Evolutionary conservation across 768 basidiomycete genomes (phyloP).

Genomic region (Postia placenta): DNA sequence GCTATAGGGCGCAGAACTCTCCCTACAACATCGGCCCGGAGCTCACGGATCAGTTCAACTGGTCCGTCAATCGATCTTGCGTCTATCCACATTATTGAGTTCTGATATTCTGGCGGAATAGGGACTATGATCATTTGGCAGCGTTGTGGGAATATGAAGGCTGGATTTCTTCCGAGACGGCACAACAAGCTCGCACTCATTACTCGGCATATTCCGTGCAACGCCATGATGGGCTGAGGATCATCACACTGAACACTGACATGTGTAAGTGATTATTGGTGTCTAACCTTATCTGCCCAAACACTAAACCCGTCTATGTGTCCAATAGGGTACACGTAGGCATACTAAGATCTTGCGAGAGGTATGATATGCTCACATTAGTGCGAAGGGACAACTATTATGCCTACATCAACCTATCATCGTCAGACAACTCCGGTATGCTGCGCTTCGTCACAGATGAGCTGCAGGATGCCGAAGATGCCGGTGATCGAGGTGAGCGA

Average conservation of each 20-base stretch:
- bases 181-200: constrained; percentile 54
- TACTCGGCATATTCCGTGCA: constrained; percentile 71
- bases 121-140: constrained; percentile 77
- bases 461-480: constrained; percentile 72
- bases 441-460: constrained; percentile 73
- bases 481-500: constrained; percentile 58
- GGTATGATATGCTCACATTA: neutral
- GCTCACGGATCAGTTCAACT: constrained; percentile 58
- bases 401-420: constrained; percentile 70
- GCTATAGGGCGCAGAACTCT: constrained; percentile 50
- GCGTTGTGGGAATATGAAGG: constrained; percentile 62
- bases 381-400: constrained; percentile 58
- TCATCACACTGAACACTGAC: constrained; percentile 75
- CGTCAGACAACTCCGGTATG: constrained; percentile 69
- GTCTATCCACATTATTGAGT: neutral
- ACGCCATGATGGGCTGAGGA: constrained; percentile 56
- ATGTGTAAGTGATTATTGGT: constrained; percentile 45
- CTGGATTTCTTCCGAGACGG: constrained; percentile 59
- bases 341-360: neutral
- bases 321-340: constrained; percentile 26
- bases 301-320: too few species aligned
- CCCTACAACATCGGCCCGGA: constrained; percentile 49
- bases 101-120: constrained; percentile 24
- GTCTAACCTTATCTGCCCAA: too few species aligned
- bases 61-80: constrained; percentile 32